A percentile compares a stretch with the other conserved stretches of the same genome.
Conservation (phyloP, 2,329 filamentous ascomycete genomes). For the Coniochaeta hoffmannii region DNA sequence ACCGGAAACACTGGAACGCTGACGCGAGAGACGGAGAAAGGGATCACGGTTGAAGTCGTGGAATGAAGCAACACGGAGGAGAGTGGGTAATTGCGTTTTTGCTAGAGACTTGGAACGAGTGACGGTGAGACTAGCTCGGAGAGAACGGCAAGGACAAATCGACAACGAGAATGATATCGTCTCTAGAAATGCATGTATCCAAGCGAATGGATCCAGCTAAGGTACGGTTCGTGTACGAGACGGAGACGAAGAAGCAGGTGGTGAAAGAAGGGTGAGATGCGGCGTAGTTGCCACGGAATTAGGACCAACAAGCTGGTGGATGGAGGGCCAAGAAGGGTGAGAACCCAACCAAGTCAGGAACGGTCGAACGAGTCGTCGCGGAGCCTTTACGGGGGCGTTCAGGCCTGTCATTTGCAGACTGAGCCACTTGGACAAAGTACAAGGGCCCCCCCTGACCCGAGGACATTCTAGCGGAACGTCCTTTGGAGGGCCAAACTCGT, state of each 20-base stretch:
- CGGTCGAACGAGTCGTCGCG: background rate
- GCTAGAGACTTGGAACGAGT: constrained; percentile 29
- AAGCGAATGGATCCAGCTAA: constrained; percentile 17
- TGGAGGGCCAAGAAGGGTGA: background rate
- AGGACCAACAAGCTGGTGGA: background rate
- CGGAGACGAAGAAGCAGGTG: too few species aligned
- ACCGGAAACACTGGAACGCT: background rate
- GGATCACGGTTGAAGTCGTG: background rate
- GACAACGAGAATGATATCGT: constrained; percentile 18
- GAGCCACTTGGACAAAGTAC: background rate
- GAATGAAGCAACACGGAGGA: background rate
- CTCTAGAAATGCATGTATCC: constrained; percentile 21
- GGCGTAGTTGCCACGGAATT: background rate
- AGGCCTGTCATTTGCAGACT: constrained; percentile 1
- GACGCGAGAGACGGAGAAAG: background rate
- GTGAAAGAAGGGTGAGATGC: background rate
- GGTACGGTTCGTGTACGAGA: too few species aligned
- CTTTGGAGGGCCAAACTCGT: background rate
- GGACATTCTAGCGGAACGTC: constrained; percentile 2
- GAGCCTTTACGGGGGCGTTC: constrained; percentile 1
- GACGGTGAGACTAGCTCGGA: constrained; percentile 41
- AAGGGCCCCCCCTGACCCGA: background rate
- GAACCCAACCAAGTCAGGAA: background rate
- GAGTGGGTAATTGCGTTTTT: too few species aligned
- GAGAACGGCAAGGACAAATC: constrained; percentile 19